A percentile compares a stretch with the other conserved stretches of the same genome.
Evolutionary conservation across 495 filamentous ascomycete genomes (phyloP).

Genomic region (Daldinia grandis): DNA sequence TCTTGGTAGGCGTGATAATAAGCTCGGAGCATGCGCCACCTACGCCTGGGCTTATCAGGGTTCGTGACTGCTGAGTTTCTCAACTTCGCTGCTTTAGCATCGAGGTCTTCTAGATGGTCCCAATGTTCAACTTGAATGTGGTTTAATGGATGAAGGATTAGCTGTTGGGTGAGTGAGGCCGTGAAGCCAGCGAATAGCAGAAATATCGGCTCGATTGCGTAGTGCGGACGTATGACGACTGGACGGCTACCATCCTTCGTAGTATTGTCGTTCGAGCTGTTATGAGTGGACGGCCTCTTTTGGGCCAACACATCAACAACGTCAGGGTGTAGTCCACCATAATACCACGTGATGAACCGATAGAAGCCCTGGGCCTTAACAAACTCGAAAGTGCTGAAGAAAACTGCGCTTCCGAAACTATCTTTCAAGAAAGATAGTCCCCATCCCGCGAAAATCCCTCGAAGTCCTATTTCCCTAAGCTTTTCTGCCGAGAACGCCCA

Average conservation of each 20-base stretch:
- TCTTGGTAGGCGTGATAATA: conserved; percentile 81
- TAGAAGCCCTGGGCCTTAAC: conserved; percentile 88
- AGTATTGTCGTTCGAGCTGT: conserved; percentile 3
- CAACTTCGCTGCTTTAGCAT: conserved; percentile 64
- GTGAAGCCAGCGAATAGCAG: conserved; percentile 78
- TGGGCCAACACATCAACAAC: conserved; percentile 52
- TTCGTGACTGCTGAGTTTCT: conserved; percentile 36
- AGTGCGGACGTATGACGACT: conserved; percentile 79
- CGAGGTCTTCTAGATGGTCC: conserved; percentile 78
- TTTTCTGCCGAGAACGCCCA: conserved; percentile 82
- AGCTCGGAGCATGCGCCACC: conserved; percentile 64
- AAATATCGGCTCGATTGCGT: conserved; percentile 83
- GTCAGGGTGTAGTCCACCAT: conserved; percentile 65
- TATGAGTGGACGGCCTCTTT: conserved; percentile 46
- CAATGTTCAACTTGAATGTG: conserved; percentile 81
- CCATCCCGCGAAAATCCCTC: conserved; percentile 86
- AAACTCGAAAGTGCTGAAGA: conserved; percentile 88
- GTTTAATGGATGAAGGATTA: conserved; percentile 79
- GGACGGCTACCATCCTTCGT: conserved; percentile 45
- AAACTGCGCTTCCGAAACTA: conserved; percentile 79
- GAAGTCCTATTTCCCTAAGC: conserved; percentile 76
- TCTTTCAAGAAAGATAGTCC: conserved; percentile 81
- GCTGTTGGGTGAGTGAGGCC: conserved; percentile 79
- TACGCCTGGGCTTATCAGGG: conserved; percentile 42
- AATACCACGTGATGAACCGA: conserved; percentile 78